phyloP scores from a whole-genome alignment of 805 yeast species.

The Naumovozyma baii region DNA sequence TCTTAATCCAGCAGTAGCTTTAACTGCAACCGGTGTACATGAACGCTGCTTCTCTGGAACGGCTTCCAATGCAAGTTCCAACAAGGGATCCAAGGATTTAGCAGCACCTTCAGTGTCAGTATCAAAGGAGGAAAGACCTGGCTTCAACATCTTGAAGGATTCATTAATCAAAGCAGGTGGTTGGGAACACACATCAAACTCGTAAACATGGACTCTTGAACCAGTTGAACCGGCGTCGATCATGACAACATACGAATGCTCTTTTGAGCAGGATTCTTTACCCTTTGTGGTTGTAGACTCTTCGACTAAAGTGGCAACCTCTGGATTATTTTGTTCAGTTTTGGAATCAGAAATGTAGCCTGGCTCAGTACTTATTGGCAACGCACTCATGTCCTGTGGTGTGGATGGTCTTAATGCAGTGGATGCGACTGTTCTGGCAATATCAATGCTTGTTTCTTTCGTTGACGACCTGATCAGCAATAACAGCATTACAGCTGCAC shows the following conservation, averaged over 20 bases:
- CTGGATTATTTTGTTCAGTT: slow-evolving; percentile 16
- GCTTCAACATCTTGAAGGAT: slow-evolving; percentile 78
- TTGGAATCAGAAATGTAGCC: slow-evolving; percentile 19
- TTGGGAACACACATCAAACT: slow-evolving; percentile 75
- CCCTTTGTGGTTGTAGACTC: not conserved
- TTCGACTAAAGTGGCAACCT: slow-evolving; percentile 21
- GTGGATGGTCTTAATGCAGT: slow-evolving; percentile 10
- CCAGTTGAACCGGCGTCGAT: slow-evolving; percentile 98
- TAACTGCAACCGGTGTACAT: slow-evolving; percentile 92
- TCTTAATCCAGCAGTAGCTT: slow-evolving; percentile 96
- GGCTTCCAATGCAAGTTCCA: slow-evolving; percentile 61
- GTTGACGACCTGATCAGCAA: slow-evolving; percentile 41
- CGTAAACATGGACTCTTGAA: slow-evolving; percentile 88
- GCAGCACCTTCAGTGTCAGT: slow-evolving; percentile 82
- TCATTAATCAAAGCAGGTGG: slow-evolving; percentile 78
- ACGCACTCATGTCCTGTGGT: slow-evolving; percentile 11
- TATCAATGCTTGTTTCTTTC: slow-evolving; percentile 7
- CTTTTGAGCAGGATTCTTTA: slow-evolving; percentile 28
- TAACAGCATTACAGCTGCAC: slow-evolving; percentile 42
- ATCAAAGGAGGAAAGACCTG: slow-evolving; percentile 83
- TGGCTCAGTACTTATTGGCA: slow-evolving; percentile 17
- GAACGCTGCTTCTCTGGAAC: slow-evolving; percentile 65
- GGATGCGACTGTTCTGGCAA: slow-evolving; percentile 12
- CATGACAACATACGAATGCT: slow-evolving; percentile 76
- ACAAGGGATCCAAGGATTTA: slow-evolving; percentile 71